Base-by-base conservation (phyloP, 1,139 yeast species). In the Eremothecium cymbalariae region DNA sequence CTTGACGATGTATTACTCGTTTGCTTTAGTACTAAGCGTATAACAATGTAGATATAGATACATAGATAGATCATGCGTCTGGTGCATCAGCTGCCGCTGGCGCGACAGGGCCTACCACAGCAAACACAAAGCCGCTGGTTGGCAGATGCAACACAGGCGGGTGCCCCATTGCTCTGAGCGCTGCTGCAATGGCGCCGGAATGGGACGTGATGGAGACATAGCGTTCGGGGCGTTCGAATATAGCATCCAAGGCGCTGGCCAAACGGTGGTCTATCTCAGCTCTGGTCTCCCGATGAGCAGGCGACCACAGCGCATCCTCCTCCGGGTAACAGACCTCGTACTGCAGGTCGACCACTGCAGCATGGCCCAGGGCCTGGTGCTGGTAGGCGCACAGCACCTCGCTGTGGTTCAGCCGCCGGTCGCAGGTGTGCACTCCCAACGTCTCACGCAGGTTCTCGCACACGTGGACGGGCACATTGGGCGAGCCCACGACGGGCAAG, bases 361-460 rank as follows among this genome's bases (percentile, higher is more conserved):
- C 11, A 8, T 27, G 11, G 6, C 27, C 13, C 26, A 19, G 15
- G 8, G 37, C 25, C 18, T 18, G 16, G n/a, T 40, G 41, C 33
- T 48, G 51, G 28, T 50, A 51, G 25, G 50, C 50, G 2, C 28
- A 28, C 7, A 41, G 32, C 3, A 45, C 36, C n/a, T 29, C 36
- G 6, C 47, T 37, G 40, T 51, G 37, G 41, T 51, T 31, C 38
- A 52, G 47, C 35, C 90, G 59, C 51, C 70, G 67, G 53, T 81
- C 86, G 53, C 93, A 81, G 2, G 75, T 59, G 51, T 81, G 83
- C 11, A 62, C 63, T 1, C 90, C 90, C 18, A 76, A 66, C 0
- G 78, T 75, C 53, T 81, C 93, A 34, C 93, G 63, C 4, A 80
- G 47, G 27, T 67, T 64, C 38, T 81, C 90, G 31, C 60, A 57